A percentile compares a stretch with the other conserved stretches of the same genome.
Evolutionary conservation across 768 basidiomycete species (phyloP).

Genomic region (Asterophora parasitica): DNA sequence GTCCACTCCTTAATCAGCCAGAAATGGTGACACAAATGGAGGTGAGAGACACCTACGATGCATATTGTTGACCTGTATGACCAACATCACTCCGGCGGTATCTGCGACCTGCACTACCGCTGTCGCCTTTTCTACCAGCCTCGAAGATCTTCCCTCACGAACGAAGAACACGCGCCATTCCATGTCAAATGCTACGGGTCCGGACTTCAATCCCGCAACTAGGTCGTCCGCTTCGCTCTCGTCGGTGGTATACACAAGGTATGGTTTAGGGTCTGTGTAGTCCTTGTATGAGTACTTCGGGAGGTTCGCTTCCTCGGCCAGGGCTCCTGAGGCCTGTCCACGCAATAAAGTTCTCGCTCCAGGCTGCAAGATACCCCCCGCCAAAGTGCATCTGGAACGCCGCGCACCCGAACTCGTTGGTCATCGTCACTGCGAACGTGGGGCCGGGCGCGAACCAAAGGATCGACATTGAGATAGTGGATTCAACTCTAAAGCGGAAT

Average conservation of each 20-base stretch:
- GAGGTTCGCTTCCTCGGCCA: constrained; percentile 8
- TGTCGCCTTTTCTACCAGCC: constrained; percentile 16
- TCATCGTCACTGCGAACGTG: constrained; percentile 95
- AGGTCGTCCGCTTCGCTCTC: constrained; percentile 29
- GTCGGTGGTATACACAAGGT: constrained; percentile 24
- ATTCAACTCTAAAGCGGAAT: constrained; percentile 80
- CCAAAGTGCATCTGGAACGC: constrained; percentile 95
- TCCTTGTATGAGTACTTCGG: constrained; percentile 27
- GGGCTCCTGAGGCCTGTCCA: constrained; percentile 20
- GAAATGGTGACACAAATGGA: neutral
- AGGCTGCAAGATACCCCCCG: constrained; percentile 65
- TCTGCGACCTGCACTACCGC: constrained; percentile 31
- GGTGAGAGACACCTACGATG: constrained; percentile 17
- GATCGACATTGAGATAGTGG: constrained; percentile 91
- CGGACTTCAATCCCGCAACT: constrained; percentile 19
- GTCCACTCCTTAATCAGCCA: neutral
- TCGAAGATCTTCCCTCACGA: neutral
- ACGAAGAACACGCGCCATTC: constrained; percentile 28
- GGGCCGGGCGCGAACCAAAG: constrained; percentile 71
- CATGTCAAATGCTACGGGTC: constrained; percentile 30
- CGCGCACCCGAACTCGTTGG: constrained; percentile 79
- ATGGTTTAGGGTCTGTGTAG: constrained; percentile 19
- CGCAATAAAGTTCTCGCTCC: constrained; percentile 86
- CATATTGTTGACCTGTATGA: constrained; percentile 28
- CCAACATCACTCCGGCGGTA: constrained; percentile 24